Base-by-base conservation (phyloP, 441 rosid species). In the Erodium texanum region DNA sequence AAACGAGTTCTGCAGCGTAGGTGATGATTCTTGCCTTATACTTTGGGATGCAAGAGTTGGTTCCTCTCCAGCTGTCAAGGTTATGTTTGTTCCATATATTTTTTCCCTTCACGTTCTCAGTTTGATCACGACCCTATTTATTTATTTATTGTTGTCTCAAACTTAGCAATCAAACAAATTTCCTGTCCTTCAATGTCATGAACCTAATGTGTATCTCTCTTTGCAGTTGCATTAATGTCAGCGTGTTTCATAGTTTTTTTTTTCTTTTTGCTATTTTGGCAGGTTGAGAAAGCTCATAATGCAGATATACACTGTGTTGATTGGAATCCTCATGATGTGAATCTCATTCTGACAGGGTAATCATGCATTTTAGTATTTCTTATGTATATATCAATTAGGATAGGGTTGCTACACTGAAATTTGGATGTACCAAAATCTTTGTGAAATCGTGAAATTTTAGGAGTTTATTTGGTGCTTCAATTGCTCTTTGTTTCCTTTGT, bases 11-110 rank as follows among this genome's bases (percentile, higher is more conserved):
- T 90, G 97, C 79, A 95, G 99, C 48, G 98, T 95, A 48, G 98
- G 99, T 71, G 99, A 95, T 78, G 98, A 95, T 82, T 89, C 98
- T 75, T 90, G 99, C 85, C 99, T 95, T 66, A 92, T 95, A 76
- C 74, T 95, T n/a, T 95, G 98, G 99, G 98, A 92, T 92, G 96
- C 95, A 45, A 91, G 97, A 67, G 76, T 76, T 71, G 98, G 98
- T 69, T 74, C 85, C 58, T 78, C 79, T 78, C 98, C 98, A 23
- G 80, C 80, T 65, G 75, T 86, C 19, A 95, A 95, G 98, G 99
- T 92, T 52, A 45, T 24, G 3, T 66, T 12, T 54, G 32, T 62
- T 56, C 3, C 68, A 34, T 23, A 63, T 24, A 34, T 48, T 43
- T 71, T 16, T 16, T 52, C 58, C 58, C 20, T 52, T 52, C 14